Conservation (phyloP, 345 rosid species). For the Eucalyptus pumila region DNA sequence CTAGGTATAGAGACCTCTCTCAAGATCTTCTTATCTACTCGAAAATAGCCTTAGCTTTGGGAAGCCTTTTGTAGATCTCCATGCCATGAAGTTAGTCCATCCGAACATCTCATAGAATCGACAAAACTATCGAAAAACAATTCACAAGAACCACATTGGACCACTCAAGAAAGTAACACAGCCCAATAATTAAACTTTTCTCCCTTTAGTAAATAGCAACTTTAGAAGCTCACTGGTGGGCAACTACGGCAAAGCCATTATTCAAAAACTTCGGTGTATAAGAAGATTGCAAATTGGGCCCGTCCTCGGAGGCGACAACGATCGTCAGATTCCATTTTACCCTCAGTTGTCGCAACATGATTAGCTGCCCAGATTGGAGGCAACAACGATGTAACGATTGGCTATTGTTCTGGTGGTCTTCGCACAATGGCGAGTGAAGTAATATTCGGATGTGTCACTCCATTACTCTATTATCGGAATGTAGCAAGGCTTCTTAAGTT, state of each 20-base stretch:
- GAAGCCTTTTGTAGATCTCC: neutral
- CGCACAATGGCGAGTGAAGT: rapidly evolving
- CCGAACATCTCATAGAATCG: neutral
- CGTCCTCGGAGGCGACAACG: neutral
- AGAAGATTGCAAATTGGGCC: neutral
- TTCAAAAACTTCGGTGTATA: neutral
- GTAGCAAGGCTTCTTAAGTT: neutral
- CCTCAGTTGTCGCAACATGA: neutral
- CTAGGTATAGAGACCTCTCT: neutral
- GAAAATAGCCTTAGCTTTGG: neutral
- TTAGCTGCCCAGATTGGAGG: neutral
- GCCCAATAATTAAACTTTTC: neutral
- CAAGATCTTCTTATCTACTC: neutral
- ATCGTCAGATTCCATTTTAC: neutral
- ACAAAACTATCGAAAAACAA: neutral
- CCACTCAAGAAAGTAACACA: neutral
- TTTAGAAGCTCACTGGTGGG: neutral
- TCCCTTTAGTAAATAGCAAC: neutral
- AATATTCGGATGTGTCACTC: rapidly evolving
- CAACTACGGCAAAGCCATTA: neutral
- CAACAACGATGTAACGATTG: neutral
- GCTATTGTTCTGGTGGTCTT: neutral
- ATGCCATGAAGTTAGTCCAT: neutral
- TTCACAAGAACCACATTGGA: neutral
- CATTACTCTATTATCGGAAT: rapidly evolving